Conservation (phyloP, 169 alveolate species). For the Plasmodium ovale region DNA sequence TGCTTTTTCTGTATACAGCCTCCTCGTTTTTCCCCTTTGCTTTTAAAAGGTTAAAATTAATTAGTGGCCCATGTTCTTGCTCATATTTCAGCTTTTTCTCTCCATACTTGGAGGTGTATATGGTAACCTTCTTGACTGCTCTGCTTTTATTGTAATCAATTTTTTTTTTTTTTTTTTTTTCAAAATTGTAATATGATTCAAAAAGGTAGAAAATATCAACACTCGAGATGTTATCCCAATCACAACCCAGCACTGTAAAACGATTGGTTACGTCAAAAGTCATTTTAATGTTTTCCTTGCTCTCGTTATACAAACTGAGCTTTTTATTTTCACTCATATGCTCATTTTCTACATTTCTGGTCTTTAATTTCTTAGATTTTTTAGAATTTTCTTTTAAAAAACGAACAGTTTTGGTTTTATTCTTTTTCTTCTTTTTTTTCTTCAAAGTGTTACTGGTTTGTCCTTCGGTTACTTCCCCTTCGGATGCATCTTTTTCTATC, state of each 20-base stretch:
- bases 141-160: constrained; percentile 85
- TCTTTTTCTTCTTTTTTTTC: constrained; percentile 27
- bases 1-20: constrained; percentile 57
- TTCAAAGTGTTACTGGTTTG: neutral
- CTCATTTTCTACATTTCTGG: too few species aligned
- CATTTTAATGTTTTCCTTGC: constrained; percentile 47
- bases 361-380: constrained; percentile 21
- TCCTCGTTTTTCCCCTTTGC: constrained; percentile 8
- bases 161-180: constrained; percentile 70
- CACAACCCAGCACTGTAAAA: constrained; percentile 96
- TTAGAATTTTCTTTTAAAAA: constrained; percentile 7
- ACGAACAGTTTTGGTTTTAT: neutral
- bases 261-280: constrained; percentile 88
- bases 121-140: constrained; percentile 90
- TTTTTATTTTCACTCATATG: constrained; percentile 37
- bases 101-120: constrained; percentile 96
- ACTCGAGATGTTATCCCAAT: constrained; percentile 96
- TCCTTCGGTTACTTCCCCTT: neutral
- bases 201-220: constrained; percentile 94
- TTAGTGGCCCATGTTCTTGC: constrained; percentile 93
- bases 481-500: neutral
- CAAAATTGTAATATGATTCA: constrained; percentile 87
- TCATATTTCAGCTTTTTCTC: constrained; percentile 93
- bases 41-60: constrained; percentile 1
- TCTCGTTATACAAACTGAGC: constrained; percentile 35